Base-by-base conservation (phyloP, 2,329 filamentous ascomycete species). In the Diaporthe longicolla region DNA sequence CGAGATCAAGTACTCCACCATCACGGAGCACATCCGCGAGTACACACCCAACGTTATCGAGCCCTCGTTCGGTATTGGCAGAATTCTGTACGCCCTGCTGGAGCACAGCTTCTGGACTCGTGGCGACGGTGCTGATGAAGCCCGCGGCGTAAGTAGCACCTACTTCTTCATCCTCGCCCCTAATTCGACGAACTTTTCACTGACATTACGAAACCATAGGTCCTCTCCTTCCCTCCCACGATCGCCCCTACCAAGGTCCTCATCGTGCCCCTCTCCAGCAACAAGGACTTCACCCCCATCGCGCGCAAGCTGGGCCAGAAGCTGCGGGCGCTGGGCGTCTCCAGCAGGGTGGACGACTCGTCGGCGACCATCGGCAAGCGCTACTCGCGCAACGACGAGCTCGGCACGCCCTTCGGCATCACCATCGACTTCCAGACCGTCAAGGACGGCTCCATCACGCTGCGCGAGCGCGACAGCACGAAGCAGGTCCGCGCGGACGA, bases 61-160 rank as follows among this genome's bases (percentile, higher is more conserved):
- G 86, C 97, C 96, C 1, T 98, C 96, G 0, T 99, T 98, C 80
- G 96, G 96, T 87, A 97, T 98, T 80, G 97, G 96, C 75, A 92
- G 96, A 79, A 98, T 98, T 76, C 87, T 98, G 74, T 98, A 98
- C 87, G 92, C 93, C 75, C 87, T 99, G 80, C 93, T 97, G 81
- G 97, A 99, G 87, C 97, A 99, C 85, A 92, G 90, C 82, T 99
- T 95, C 90, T 99, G 97, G 96, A 94, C 92, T 71, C 93, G 97
- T 77, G 88, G 82, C 71, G 90, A 91, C 69, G 92, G 92, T 77
- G 92, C 90, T 76, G 94, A 96, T 78, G 95, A 97, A 83, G 93
- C 95, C 71, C 94, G 95, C 82, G 93, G 93, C 84, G 95, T 96
- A 92, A 89, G 93, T 91, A 73, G 73, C 57, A 35, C 61, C 21